Conservation (phyloP, 352 stramenopile species). For the Plasmopara halstedii region DNA sequence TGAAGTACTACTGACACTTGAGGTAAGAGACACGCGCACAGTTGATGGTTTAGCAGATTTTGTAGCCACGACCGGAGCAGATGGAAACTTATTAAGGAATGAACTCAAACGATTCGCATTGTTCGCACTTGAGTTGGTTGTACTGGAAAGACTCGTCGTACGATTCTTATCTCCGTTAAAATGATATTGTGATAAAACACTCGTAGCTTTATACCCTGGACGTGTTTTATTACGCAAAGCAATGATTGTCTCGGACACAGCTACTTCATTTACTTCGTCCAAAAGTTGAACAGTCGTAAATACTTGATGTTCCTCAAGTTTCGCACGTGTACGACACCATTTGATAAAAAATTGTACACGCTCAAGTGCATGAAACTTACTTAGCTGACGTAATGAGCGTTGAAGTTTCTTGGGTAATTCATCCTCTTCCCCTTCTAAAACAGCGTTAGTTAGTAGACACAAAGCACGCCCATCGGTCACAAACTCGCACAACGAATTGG, state of each 20-base stretch:
- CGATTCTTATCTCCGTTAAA: constrained; percentile 17
- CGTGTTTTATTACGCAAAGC: constrained; percentile 57
- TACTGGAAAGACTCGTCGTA: constrained; percentile 18
- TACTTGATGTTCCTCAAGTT: constrained; percentile 60
- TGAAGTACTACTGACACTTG: constrained; percentile 27
- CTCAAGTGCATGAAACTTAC: constrained; percentile 77
- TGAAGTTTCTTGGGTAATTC: constrained; percentile 66
- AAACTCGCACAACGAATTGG: constrained; percentile 52
- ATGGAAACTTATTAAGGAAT: constrained; percentile 65
- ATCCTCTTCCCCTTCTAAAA: constrained; percentile 16
- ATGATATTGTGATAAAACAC: constrained; percentile 25
- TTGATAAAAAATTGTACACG: constrained; percentile 84
- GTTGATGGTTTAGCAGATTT: constrained; percentile 19
- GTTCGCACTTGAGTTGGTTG: constrained; percentile 14
- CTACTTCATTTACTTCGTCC: constrained; percentile 65
- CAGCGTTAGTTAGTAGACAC: constrained; percentile 52
- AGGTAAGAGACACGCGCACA: constrained; percentile 21
- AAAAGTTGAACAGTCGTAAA: constrained; percentile 77
- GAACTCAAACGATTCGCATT: constrained; percentile 44
- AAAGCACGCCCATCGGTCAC: constrained; percentile 72
- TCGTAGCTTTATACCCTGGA: constrained; percentile 18
- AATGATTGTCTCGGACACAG: constrained; percentile 50
- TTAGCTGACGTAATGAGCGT: constrained; percentile 53
- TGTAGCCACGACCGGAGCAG: constrained; percentile 17
- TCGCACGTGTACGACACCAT: constrained; percentile 50